These are phyloP conservation scores for Capsicum baccatum DNA, from an alignment of 257 asterid species.

Conservation along the genomic window DNA sequence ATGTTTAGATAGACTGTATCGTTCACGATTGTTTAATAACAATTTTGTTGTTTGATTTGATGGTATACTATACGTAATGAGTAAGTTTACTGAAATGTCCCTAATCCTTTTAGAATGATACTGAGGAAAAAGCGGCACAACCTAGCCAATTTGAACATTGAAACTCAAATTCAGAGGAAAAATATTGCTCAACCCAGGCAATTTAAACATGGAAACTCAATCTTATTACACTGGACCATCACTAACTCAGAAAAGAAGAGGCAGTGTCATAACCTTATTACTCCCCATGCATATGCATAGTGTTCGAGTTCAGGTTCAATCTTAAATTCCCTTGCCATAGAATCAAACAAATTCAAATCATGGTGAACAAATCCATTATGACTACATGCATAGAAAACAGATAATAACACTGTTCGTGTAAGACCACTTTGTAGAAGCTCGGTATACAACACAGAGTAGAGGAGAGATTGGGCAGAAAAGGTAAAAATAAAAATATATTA, in stretches of 20 bases:
- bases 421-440: constrained; percentile 53
- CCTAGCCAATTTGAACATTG: neutral
- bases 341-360: constrained; percentile 68
- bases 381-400: constrained; percentile 72
- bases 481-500: too few relatives aligned
- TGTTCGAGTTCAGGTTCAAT: constrained; percentile 77
- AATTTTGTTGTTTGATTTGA: too few relatives aligned
- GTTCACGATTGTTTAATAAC: too few relatives aligned
- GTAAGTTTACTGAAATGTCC: too few relatives aligned
- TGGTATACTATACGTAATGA: too few relatives aligned
- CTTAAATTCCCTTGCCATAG: constrained; percentile 60
- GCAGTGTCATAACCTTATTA: neutral
- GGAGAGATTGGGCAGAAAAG: too few relatives aligned
- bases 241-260: constrained; percentile 10
- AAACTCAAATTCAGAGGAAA: constrained; percentile 2
- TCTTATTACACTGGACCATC: constrained; percentile 8
- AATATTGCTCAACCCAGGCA: neutral
- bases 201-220: constrained; percentile 13
- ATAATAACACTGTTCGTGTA: constrained; percentile 59
- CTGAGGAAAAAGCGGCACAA: neutral
- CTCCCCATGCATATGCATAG: neutral
- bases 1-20: too few relatives aligned
- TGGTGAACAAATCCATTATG: constrained; percentile 77
- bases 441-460: neutral
- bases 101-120: neutral